These are phyloP conservation scores for Pichia sp. DNA, from an alignment of 1,139 yeast genomes.

Conservation along the genomic window DNA sequence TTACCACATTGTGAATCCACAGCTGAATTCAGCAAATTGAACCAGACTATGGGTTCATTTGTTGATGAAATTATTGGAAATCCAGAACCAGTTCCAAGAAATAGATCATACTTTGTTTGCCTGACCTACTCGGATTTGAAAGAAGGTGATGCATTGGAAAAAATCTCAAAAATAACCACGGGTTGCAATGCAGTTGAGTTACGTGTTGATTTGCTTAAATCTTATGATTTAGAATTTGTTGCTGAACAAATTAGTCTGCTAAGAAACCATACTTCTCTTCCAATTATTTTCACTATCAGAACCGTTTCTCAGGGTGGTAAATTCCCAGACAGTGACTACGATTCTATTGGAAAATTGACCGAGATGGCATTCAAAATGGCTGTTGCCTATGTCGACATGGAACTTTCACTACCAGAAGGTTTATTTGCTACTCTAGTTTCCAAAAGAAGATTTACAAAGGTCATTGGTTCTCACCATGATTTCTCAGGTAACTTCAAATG, in stretches of 20 bases:
- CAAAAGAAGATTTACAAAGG: conserved; percentile 51
- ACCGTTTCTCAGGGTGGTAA: conserved; percentile 77
- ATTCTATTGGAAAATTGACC: conserved; percentile 42
- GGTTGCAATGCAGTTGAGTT: conserved; percentile 83
- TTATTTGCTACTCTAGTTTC: conserved; percentile 35
- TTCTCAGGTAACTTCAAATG: conserved; percentile 54
- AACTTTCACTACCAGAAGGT: conserved; percentile 37
- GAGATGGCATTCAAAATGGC: conserved; percentile 60
- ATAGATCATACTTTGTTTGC: conserved; percentile 64
- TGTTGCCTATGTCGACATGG: conserved; percentile 42
- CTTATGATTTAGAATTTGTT: conserved; percentile 45
- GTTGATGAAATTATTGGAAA: conserved; percentile 59
- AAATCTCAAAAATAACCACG: conserved; percentile 44
- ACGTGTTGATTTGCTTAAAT: conserved; percentile 63
- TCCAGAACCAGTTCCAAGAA: conserved; percentile 36
- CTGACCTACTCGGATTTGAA: conserved; percentile 54
- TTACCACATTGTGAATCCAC: conserved; percentile 61
- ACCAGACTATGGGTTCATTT: conserved; percentile 51
- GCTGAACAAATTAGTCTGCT: conserved; percentile 67
- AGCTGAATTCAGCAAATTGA: conserved; percentile 48
- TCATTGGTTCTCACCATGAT: conserved; percentile 82
- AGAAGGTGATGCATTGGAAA: conserved; percentile 28
- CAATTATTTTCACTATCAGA: conserved; percentile 76
- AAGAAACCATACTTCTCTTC: conserved; percentile 57
- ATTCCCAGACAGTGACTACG: conserved; percentile 51